phyloP scores from a whole-genome alignment of 2,329 filamentous ascomycete species.

The Fusarium stilboides region DNA sequence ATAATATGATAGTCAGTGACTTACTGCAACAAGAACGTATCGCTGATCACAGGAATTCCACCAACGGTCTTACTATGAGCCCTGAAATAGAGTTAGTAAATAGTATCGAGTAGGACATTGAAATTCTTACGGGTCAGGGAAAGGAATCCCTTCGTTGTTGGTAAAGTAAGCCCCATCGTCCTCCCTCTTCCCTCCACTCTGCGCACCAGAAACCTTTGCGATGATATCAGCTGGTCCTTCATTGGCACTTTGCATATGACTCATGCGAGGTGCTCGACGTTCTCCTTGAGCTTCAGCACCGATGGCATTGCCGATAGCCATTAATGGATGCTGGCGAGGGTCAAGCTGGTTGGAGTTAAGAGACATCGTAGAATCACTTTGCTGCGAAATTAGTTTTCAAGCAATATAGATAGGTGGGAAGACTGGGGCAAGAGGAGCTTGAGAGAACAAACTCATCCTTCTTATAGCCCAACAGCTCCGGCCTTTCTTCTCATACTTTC shows the following conservation, averaged over 20 bases:
- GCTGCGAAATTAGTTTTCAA: background rate
- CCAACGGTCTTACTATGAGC: slow-evolving; percentile 17
- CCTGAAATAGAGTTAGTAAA: background rate
- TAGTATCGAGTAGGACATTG: fast-evolving
- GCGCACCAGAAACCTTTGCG: slow-evolving; percentile 11
- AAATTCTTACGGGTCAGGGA: slow-evolving; percentile 4
- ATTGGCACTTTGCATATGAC: slow-evolving; percentile 2
- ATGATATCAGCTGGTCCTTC: slow-evolving; percentile 13
- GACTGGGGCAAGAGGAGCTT: background rate
- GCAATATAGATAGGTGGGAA: background rate
- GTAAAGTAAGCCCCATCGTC: slow-evolving; percentile 14
- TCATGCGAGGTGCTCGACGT: background rate
- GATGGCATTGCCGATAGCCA: slow-evolving; percentile 13
- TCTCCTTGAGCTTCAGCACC: slow-evolving; percentile 6
- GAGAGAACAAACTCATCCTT: background rate
- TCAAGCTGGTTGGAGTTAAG: slow-evolving; percentile 24
- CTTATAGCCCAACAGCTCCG: background rate
- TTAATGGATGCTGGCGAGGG: slow-evolving; percentile 7
- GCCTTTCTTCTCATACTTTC: background rate
- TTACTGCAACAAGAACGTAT: slow-evolving; percentile 18
- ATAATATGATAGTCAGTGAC: fast-evolving
- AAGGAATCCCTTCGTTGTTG: slow-evolving; percentile 9
- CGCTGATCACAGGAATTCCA: slow-evolving; percentile 1
- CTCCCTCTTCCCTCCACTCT: slow-evolving; percentile 10
- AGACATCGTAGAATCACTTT: slow-evolving; percentile 4